Evolutionary conservation across 2,329 filamentous ascomycete species (phyloP).

Genomic region (Alternaria conjuncta): DNA sequence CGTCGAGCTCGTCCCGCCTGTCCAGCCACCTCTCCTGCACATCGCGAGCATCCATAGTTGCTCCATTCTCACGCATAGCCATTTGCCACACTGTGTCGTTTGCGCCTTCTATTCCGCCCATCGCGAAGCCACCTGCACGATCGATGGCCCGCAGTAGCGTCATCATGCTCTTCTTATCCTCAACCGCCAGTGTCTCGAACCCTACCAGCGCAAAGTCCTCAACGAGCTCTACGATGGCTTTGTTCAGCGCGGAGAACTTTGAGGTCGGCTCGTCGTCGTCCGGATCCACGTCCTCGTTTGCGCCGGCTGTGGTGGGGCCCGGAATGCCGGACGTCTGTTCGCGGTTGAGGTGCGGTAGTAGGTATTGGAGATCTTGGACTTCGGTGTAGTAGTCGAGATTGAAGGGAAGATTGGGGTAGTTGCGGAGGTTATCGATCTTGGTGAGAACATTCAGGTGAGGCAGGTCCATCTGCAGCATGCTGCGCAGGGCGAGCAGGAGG

Average conservation of each 20-base stretch:
- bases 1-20: conserved; percentile 85
- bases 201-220: conserved; percentile 88
- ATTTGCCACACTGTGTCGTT: conserved; percentile 98
- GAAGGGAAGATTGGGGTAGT: conserved; percentile 87
- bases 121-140: conserved; percentile 89
- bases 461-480: conserved; percentile 98
- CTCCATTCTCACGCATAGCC: conserved; percentile 76
- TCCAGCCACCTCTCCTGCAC: conserved; percentile 97
- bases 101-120: conserved; percentile 86
- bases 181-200: conserved; percentile 92
- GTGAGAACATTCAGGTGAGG: conserved; percentile 95
- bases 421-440: conserved; percentile 92
- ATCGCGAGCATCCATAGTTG: conserved; percentile 81
- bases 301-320: conserved; percentile 29
- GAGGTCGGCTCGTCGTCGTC: conserved; percentile 45
- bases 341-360: conserved; percentile 78
- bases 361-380: conserved; percentile 87
- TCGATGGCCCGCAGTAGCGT: conserved; percentile 87
- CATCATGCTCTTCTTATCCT: conserved; percentile 98
- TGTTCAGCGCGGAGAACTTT: conserved; percentile 85
- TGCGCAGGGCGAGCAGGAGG: conserved; percentile 86
- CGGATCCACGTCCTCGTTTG: conserved; percentile 55
- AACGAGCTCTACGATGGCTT: conserved; percentile 84
- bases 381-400: conserved; percentile 98
- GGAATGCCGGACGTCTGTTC: conserved; percentile 63